Conservation (phyloP, 768 basidiomycete species). For the Piloderma croceum region DNA sequence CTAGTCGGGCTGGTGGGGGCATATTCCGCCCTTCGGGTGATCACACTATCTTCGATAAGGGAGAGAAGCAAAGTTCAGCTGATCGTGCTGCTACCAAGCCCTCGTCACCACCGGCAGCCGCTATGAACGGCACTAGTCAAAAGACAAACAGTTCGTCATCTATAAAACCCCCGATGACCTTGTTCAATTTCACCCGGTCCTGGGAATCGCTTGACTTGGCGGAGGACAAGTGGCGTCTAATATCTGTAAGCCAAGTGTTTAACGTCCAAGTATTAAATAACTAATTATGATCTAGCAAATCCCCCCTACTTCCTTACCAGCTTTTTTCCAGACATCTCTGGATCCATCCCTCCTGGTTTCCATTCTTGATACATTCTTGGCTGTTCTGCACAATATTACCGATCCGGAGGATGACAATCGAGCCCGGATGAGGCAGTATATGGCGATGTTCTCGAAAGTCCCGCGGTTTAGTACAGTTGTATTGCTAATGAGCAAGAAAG, state of each 20-base stretch:
- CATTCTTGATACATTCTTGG: conserved; percentile 47
- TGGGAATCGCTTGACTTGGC: conserved; percentile 46
- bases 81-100: conserved; percentile 2
- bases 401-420: conserved; percentile 13
- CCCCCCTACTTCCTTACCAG: conserved; percentile 48
- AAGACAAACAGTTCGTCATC: conserved; percentile 3
- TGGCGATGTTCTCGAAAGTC: conserved; percentile 48
- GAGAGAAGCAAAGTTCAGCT: conserved; percentile 11
- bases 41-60: conserved; percentile 47
- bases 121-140: conserved; percentile 3
- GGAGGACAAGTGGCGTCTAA: conserved; percentile 49
- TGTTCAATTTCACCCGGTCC: conserved; percentile 57
- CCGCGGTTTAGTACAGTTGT: conserved; percentile 60
- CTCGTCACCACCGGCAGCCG: conserved; percentile 1
- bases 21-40: conserved; percentile 65
- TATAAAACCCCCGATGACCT: conserved; percentile 32
- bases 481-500: conserved; percentile 53
- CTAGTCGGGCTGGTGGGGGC: conserved; percentile 55
- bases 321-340: conserved; percentile 63
- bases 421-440: conserved; percentile 37
- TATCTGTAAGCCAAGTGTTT: conserved; percentile 42
- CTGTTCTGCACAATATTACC: conserved; percentile 18
- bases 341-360: conserved; percentile 59
- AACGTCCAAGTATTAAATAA: background rate
- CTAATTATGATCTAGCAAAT: conserved; percentile 38